These are phyloP conservation scores for Gracilariopsis chorda DNA, from an alignment of 23 red algal genomes.

Conservation along the genomic window DNA sequence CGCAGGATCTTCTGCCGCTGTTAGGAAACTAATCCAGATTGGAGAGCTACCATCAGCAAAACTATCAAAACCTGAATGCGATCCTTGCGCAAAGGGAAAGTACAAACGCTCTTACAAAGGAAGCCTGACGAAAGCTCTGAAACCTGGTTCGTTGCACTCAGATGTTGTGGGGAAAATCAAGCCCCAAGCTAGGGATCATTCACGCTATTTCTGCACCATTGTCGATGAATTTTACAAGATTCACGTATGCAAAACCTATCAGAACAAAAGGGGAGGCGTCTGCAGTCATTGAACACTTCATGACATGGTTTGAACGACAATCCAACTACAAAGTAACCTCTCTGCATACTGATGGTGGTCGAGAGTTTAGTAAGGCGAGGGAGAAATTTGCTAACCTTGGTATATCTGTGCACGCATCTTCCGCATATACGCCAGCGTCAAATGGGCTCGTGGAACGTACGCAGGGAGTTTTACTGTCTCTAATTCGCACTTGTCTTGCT, in stretches of 20 bases:
- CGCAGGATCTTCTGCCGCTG: background rate
- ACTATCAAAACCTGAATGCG: background rate
- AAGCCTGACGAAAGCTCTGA: background rate
- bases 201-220: background rate
- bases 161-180: slow-evolving; percentile 21
- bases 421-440: slow-evolving; percentile 8
- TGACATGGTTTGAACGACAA: slow-evolving; percentile 23
- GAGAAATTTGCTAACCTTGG: background rate
- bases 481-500: background rate
- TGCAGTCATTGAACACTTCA: background rate
- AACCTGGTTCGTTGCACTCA: background rate
- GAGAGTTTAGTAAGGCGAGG: background rate
- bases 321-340: background rate
- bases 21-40: background rate
- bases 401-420: background rate
- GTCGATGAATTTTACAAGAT: background rate
- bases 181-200: background rate
- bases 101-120: background rate
- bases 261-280: slow-evolving; percentile 5
- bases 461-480: background rate
- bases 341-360: background rate
- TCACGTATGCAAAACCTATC: background rate
- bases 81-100: slow-evolving; percentile 1
- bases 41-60: background rate
- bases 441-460: slow-evolving; percentile 22